Evolutionary conservation across 768 basidiomycete species (phyloP).

Genomic region (Russula sp.): DNA sequence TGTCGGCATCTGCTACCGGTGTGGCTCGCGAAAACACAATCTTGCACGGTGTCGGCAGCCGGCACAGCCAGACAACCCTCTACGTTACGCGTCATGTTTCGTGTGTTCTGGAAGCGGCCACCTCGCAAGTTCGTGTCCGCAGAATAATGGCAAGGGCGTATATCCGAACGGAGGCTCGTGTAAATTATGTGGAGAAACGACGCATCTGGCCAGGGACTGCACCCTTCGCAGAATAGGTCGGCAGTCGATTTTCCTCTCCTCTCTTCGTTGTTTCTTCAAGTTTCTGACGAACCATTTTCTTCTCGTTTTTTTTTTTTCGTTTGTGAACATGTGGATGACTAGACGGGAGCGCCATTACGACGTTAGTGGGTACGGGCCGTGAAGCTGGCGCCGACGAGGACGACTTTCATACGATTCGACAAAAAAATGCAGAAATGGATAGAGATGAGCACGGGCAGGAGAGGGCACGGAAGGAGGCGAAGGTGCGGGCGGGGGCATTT

Average conservation of each 20-base stretch:
- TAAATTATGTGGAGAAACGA: conserved; percentile 81
- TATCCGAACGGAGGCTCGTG: conserved; percentile 92
- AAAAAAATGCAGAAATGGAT: conserved; percentile 58
- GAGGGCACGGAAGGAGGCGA: conserved; percentile 42
- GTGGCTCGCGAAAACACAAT: conserved; percentile 69
- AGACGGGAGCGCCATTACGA: conserved; percentile 42
- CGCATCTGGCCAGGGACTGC: conserved; percentile 86
- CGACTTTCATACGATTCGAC: conserved; percentile 82
- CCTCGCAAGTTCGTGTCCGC: conserved; percentile 76
- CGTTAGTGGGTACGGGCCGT: conserved; percentile 47
- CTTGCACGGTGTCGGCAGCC: conserved; percentile 75
- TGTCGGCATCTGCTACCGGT: conserved; percentile 57
- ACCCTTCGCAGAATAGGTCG: conserved; percentile 53
- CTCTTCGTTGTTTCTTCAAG: background rate
- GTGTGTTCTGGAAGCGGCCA: conserved; percentile 85
- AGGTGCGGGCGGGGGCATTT: conserved; percentile 46
- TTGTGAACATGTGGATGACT: conserved; percentile 4
- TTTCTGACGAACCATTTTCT: background rate
- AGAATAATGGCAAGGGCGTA: conserved; percentile 75
- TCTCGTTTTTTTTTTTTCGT: background rate
- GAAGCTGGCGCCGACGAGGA: conserved; percentile 89
- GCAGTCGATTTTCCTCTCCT: background rate
- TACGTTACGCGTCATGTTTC: conserved; percentile 90
- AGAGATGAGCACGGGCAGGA: conserved; percentile 53
- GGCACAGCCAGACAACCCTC: conserved; percentile 56